Percentiles rank a stretch among this genome's conserved stretches.
Conservation (phyloP, 208 protist species). For the Leishmania guyanensis region DNA sequence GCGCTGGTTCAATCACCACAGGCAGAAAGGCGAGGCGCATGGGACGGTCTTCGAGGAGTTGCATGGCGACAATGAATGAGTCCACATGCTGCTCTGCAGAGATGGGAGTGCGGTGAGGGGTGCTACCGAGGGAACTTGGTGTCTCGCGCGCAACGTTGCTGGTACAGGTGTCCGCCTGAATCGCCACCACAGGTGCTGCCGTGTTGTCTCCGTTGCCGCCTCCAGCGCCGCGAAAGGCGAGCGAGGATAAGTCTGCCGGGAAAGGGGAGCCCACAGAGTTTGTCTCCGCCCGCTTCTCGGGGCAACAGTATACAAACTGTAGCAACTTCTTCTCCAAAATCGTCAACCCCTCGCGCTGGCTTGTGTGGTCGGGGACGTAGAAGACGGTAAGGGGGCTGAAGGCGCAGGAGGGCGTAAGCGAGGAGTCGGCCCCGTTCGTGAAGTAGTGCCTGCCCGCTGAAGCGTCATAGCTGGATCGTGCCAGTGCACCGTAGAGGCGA, state of each 20-base stretch:
- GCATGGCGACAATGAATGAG: slow-evolving; percentile 42
- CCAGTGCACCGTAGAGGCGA: slow-evolving; percentile 23
- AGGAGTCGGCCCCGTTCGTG: slow-evolving; percentile 3
- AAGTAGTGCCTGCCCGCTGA: slow-evolving; percentile 10
- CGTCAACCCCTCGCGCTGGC: slow-evolving; percentile 30
- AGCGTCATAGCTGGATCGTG: slow-evolving; percentile 7
- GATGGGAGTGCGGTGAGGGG: slow-evolving; percentile 1
- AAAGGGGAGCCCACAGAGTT: background rate
- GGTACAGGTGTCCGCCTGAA: background rate
- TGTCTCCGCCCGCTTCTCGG: slow-evolving; percentile 1
- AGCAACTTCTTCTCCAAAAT: slow-evolving; percentile 34
- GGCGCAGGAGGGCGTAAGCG: background rate
- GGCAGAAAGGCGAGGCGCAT: slow-evolving; percentile 65
- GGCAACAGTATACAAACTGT: slow-evolving; percentile 35
- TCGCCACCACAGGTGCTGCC: background rate
- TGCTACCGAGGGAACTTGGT: background rate
- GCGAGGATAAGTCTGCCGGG: slow-evolving; percentile 26
- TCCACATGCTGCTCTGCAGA: slow-evolving; percentile 7
- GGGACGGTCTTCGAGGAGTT: slow-evolving; percentile 40
- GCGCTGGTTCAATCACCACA: slow-evolving; percentile 23
- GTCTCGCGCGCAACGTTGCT: background rate
- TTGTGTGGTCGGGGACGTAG: slow-evolving; percentile 11
- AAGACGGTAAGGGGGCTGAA: slow-evolving; percentile 20
- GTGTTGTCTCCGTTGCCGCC: background rate
- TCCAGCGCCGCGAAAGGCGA: slow-evolving; percentile 1